Evolutionary conservation across 1,284 basidiomycete genomes (phyloP), one percentile per base, ranked within the genome.

Genomic region (Neolentinus lepideus): DNA sequence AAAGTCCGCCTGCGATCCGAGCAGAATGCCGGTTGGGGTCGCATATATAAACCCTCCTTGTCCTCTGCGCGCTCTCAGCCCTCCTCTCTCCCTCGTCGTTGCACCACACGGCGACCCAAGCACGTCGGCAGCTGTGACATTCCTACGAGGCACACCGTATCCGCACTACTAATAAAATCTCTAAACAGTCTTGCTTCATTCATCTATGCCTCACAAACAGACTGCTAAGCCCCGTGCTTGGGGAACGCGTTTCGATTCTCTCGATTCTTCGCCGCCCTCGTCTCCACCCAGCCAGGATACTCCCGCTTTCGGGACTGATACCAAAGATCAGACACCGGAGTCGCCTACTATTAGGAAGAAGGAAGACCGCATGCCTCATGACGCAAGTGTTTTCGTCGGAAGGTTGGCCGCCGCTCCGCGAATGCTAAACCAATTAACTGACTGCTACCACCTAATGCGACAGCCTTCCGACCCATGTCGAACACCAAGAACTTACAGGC

Each of bases 321-420:
- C 57, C 54, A 59, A 59, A 65, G 68, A 36, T 54, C 60, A 52
- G 29, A 57, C 47, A 47, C 61, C 52, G 58, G 63, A 25, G 54
- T 59, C 38, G 53, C 57, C 45, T 59, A n/a, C n/a, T n/a, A 54
- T 19, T 52, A 67, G 64, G 60, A 70, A 63, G 56, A 70, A 69
- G 52, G 72, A 73, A 19, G 77, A 80, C 46, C 79, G 75, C 62
- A 74, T 79, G 62, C 76, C 80, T 52, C 86, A 89, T 63, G 84
- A 90, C 60, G 82, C 87, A 33, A 90, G 86, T 63, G 77, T 91
- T 60, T 91, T 91, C 67, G 83, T 91, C 56, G 89, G 89, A 67
- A 90, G 88, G 88, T 55, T 53, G 51, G 31, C 33, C 54, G 52
- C 31, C 56, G 36, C 38, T 53, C 53, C 31, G 52, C 50, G 22